Percentiles rank a stretch among this genome's conserved stretches.
Evolutionary conservation across 345 rosid genomes (phyloP).

Genomic region (Capsella bursapastoris): DNA sequence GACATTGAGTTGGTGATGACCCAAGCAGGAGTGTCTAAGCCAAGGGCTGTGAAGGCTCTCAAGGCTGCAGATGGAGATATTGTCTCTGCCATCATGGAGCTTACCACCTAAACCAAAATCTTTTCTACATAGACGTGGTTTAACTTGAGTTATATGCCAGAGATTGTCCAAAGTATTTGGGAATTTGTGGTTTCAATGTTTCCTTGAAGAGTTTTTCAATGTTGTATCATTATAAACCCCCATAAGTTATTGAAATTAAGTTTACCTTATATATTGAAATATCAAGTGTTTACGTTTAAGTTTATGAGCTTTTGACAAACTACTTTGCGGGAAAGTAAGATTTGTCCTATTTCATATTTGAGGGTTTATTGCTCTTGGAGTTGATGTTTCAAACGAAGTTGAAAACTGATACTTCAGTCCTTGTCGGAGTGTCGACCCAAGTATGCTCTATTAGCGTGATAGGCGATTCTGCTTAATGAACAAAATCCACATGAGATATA

Average conservation of each 20-base stretch:
- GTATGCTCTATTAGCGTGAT: not conserved
- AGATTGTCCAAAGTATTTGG: constrained; percentile 18
- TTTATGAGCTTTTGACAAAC: not conserved
- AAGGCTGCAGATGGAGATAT: constrained; percentile 83
- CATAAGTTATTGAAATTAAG: constrained; percentile 25
- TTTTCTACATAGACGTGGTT: constrained; percentile 30
- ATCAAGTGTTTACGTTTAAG: not conserved
- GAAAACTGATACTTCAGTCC: not conserved
- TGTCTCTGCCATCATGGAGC: constrained; percentile 92
- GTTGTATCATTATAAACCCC: constrained; percentile 44
- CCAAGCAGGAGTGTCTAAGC: constrained; percentile 84
- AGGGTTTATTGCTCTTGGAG: not conserved
- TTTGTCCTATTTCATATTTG: not conserved
- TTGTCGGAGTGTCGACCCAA: too few species aligned
- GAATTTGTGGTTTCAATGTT: constrained; percentile 36
- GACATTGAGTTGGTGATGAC: constrained; percentile 97
- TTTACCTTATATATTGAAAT: constrained; percentile 19
- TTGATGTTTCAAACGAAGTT: not conserved
- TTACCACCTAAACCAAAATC: constrained; percentile 55
- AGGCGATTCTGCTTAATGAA: not conserved
- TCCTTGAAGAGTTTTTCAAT: constrained; percentile 37
- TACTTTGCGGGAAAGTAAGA: not conserved
- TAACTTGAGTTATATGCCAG: constrained; percentile 50
- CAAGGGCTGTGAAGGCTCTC: constrained; percentile 80
- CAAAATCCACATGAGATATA: not conserved